Evolutionary conservation across 148 eudicot genomes (phyloP), one percentile per base, ranked within the genome.

Genomic region (Arbutus unedo): DNA sequence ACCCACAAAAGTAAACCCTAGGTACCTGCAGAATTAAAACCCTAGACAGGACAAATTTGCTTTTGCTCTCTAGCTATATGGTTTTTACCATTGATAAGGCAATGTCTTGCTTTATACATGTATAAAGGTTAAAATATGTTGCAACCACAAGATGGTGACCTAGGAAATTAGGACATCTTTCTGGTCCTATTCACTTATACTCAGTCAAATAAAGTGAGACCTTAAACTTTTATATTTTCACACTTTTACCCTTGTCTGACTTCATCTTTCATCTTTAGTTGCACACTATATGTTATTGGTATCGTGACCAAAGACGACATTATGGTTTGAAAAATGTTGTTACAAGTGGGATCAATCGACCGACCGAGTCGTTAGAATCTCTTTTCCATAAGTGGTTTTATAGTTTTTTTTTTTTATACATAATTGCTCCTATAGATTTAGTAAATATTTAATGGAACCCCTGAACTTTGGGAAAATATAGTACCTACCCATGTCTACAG

Each of bases 41-140:
- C 66, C 8, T n/a, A 21, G 74, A 48, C 60, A 18, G 56, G 51
- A 57, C 72, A 83, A 60, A 79, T 83, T 25, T 70, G 62, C 51
- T 72, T 55, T 38, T 77, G 56, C 82, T 51, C 10, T 53, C 50
- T 60, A 76, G 43, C 16, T 60, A 21, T 13, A 68, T 31, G 73
- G 18, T 13, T 68, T 68, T 38, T 68, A 13, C 73, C 2, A 64
- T 64, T 23, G 70, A 23, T 25, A 23, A n/a, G 41, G 70, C 70
- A 64, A 23, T 64, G 38, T 8, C 70, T 64, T 64, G 23, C 38
- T 64, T 64, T 64, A 64, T 64, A 23, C 70, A 8, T 64, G 70
- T 64, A n/a, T 13, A 14, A 64, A 23, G 31, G 38, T 8, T 21
- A 64, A 9, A n/a, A 64, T 23, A 8, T 31, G 70, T 8, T 31